Conservation (phyloP, 768 basidiomycete genomes). For the Mrakia blollopis region DNA sequence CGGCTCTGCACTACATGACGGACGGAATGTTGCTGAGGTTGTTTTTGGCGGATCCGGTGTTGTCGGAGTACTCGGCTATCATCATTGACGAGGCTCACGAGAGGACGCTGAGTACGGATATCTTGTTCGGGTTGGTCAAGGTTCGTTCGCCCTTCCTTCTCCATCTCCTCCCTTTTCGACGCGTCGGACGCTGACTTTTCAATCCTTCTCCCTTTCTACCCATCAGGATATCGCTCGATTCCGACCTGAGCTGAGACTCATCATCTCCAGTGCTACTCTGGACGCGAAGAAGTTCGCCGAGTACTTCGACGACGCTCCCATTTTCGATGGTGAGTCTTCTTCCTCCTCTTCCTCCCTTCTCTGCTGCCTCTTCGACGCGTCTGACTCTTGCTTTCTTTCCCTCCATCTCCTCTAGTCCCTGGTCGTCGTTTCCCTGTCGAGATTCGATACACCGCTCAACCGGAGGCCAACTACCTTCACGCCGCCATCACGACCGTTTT, state of each 20-base stretch:
- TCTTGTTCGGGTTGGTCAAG: slow-evolving; percentile 96
- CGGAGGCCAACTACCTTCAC: slow-evolving; percentile 97
- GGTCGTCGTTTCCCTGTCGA: slow-evolving; percentile 97
- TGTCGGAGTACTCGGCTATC: slow-evolving; percentile 88
- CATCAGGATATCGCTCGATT: slow-evolving; percentile 89
- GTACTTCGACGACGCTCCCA: slow-evolving; percentile 94
- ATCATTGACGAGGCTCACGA: slow-evolving; percentile 99
- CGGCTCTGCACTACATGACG: slow-evolving; percentile 98
- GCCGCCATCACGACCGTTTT: slow-evolving; percentile 98
- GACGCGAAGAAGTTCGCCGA: slow-evolving; percentile 97
- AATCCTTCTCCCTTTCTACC: background rate
- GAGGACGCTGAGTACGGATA: slow-evolving; percentile 94
- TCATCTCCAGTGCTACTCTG: slow-evolving; percentile 95
- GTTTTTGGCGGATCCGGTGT: slow-evolving; percentile 93
- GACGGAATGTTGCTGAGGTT: slow-evolving; percentile 97
- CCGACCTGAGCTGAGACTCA: slow-evolving; percentile 81
- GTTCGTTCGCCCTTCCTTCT: slow-evolving; percentile 52
- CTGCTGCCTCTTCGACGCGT: background rate
- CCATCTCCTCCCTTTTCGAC: background rate
- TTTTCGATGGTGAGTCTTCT: slow-evolving; percentile 70
- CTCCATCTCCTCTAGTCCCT: slow-evolving; percentile 58
- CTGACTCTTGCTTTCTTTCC: background rate
- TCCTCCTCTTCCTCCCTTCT: background rate
- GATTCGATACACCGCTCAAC: slow-evolving; percentile 97
- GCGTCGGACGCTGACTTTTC: background rate